Percentiles rank a stretch among this genome's conserved stretches.
Evolutionary conservation across 1,139 yeast species (phyloP).

Genomic region (Geotrichum bryndzae): DNA sequence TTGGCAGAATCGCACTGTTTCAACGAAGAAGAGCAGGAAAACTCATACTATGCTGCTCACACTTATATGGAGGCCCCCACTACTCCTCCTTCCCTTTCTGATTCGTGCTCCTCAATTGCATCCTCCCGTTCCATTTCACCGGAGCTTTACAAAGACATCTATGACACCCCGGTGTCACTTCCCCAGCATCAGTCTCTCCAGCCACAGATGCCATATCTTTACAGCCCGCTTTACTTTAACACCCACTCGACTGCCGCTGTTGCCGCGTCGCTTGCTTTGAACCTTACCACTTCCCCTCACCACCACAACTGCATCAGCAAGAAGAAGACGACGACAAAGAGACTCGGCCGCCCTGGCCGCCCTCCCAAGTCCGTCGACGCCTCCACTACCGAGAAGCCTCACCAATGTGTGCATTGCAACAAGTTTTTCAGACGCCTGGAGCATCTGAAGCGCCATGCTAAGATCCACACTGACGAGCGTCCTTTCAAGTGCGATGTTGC

Average conservation of each 20-base stretch:
- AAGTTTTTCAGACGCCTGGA: constrained; percentile 87
- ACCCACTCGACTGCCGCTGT: constrained; percentile 15
- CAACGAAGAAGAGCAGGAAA: constrained; percentile 18
- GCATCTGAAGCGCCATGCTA: constrained; percentile 83
- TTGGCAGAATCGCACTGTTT: constrained; percentile 9
- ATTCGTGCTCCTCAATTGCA: constrained; percentile 17
- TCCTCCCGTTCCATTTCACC: constrained; percentile 18
- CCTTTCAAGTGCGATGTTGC: constrained; percentile 66
- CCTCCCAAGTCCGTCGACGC: constrained; percentile 7
- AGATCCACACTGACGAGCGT: constrained; percentile 83
- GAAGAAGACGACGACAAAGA: constrained; percentile 8
- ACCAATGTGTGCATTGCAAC: constrained; percentile 56
- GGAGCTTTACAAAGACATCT: constrained; percentile 2
- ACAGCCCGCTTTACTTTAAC: constrained; percentile 5
- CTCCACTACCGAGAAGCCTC: constrained; percentile 48
- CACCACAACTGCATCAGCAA: constrained; percentile 11
- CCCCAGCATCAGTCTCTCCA: constrained; percentile 4
- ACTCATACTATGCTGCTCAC: constrained; percentile 36
- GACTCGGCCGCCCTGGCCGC: constrained; percentile 7
- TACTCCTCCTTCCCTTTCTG: constrained; percentile 16
- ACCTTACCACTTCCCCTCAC: constrained; percentile 10
- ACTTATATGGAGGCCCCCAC: constrained; percentile 24
- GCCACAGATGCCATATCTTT: constrained; percentile 4
- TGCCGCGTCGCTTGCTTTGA: constrained; percentile 17
- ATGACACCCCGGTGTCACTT: not conserved